These are phyloP conservation scores for Mycosarcoma maydis DNA, from an alignment of 1,284 basidiomycete genomes.

Conservation along the genomic window DNA sequence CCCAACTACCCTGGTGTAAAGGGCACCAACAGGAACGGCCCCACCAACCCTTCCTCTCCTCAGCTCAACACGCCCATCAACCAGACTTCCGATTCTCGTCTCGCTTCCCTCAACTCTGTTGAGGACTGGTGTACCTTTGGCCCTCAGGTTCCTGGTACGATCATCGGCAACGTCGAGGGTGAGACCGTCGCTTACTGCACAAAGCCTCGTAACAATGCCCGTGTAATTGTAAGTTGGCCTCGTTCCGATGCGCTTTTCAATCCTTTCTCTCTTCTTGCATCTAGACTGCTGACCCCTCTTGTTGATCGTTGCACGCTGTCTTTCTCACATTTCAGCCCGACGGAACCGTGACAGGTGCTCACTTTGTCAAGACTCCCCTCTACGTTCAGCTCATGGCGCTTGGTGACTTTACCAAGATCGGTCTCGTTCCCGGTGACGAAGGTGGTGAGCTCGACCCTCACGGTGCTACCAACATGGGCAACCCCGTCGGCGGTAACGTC, in stretches of 20 bases:
- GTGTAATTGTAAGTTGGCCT: slow-evolving; percentile 50
- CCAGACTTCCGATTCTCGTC: slow-evolving; percentile 60
- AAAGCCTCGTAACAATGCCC: slow-evolving; percentile 68
- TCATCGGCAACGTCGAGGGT: slow-evolving; percentile 75
- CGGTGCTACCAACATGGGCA: slow-evolving; percentile 68
- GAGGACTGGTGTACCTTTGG: slow-evolving; percentile 67
- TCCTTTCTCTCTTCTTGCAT: too few species aligned
- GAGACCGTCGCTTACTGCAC: slow-evolving; percentile 81
- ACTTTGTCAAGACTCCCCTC: slow-evolving; percentile 66
- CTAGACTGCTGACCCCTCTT: neutral
- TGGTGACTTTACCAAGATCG: slow-evolving; percentile 66
- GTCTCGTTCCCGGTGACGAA: slow-evolving; percentile 52
- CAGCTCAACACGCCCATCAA: slow-evolving; percentile 61
- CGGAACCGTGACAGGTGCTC: slow-evolving; percentile 62
- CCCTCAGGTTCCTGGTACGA: slow-evolving; percentile 67
- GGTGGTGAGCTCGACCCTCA: slow-evolving; percentile 67
- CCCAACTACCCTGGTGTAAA: slow-evolving; percentile 56
- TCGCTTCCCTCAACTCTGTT: slow-evolving; percentile 65
- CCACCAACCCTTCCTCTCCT: slow-evolving; percentile 58
- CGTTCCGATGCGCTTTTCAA: too few species aligned
- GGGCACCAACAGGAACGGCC: slow-evolving; percentile 48
- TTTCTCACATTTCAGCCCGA: slow-evolving; percentile 39
- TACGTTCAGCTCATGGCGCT: slow-evolving; percentile 70
- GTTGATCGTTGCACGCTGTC: neutral
- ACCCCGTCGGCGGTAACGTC: slow-evolving; percentile 72